Evolutionary conservation across 2,329 filamentous ascomycete genomes (phyloP), one percentile per base, ranked within the genome.

Genomic region (Pseudogymnoascus verrucosus): DNA sequence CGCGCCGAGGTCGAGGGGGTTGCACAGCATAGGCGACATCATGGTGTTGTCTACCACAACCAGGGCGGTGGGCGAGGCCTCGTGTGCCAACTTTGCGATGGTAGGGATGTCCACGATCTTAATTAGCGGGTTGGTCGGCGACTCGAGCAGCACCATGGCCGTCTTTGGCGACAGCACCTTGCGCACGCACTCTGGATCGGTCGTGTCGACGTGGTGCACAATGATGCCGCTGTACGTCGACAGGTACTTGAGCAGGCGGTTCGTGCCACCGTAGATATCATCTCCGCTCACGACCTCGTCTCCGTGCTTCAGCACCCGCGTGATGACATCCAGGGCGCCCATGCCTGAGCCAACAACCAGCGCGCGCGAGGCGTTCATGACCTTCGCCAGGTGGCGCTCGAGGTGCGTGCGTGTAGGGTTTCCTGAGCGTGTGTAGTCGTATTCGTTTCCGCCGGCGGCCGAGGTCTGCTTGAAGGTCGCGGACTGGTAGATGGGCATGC

Each of bases 11-110:
- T 98, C 93, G 16, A 99, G 85, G 5, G 95, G 95, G 78, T 96
- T 98, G 72, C 88, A 88, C 6, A 99, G 86, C 80, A 97, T 88
- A 10, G 95, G 95, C 1, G 93, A 97, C 68, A 99, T 87, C 95
- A 99, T 99, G 64, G 95, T 99, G 80, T 99, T 99, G 78, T 99
- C 95, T 26, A 98, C 95, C 1, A 93, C 87, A 14, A 99, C 92
- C 42, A 98, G 80, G 26, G 91, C 89, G 66, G 84, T 85, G 6
- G 88, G 80, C 75, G 95, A 96, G 60, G 84, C 84, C 39, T 88
- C 85, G 75, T 98, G 95, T 0, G 89, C 85, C 19, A 88, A 79
- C 40, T 82, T 81, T 12, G 95, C 86, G 69, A 99, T 96, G 21
- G 86, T 82, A 3, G 88, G 83, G 65, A 99, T 89, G 74, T 99